These are phyloP conservation scores for Ambrosiella cleistominuta DNA, from an alignment of 2,329 filamentous ascomycete genomes.

Conservation along the genomic window DNA sequence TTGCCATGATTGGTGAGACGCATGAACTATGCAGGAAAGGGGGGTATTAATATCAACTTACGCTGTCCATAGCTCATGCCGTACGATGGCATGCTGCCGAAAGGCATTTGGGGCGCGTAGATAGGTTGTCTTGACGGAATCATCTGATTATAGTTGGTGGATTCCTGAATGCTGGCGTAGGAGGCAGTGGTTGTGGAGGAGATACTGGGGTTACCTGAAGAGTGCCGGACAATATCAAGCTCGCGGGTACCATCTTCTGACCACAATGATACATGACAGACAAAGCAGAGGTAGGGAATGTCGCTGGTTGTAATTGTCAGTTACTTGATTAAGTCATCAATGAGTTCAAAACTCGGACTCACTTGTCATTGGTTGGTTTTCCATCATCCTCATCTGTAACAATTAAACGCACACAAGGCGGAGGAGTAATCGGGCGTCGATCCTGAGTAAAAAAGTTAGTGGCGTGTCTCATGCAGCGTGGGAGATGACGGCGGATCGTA, in stretches of 20 bases:
- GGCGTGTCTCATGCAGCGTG: not conserved
- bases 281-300: constrained; percentile 33
- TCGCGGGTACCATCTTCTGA: constrained; percentile 47
- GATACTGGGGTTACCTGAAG: constrained; percentile 55
- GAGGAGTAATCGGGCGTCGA: constrained; percentile 85
- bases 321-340: not conserved
- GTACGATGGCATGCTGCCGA: constrained; percentile 15
- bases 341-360: not conserved
- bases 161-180: constrained; percentile 16
- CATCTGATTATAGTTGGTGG: constrained; percentile 22
- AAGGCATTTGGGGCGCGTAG: constrained; percentile 16
- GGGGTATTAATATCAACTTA: constrained; percentile 13
- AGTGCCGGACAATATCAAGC: constrained; percentile 48
- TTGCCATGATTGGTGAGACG: not conserved
- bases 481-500: constrained; percentile 22
- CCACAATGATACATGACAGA: constrained; percentile 51
- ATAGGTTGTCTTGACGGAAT: constrained; percentile 20
- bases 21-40: too few species aligned
- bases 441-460: constrained; percentile 37
- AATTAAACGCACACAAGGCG: constrained; percentile 73
- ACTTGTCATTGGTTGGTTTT: constrained; percentile 23
- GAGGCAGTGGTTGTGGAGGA: constrained; percentile 51
- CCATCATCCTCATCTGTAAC: constrained; percentile 58
- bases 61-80: constrained; percentile 19
- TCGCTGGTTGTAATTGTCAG: constrained; percentile 30